Evolutionary conservation across 495 filamentous ascomycete genomes (phyloP), one percentile per base, ranked within the genome.

Genomic region (Aspergillus diversus): DNA sequence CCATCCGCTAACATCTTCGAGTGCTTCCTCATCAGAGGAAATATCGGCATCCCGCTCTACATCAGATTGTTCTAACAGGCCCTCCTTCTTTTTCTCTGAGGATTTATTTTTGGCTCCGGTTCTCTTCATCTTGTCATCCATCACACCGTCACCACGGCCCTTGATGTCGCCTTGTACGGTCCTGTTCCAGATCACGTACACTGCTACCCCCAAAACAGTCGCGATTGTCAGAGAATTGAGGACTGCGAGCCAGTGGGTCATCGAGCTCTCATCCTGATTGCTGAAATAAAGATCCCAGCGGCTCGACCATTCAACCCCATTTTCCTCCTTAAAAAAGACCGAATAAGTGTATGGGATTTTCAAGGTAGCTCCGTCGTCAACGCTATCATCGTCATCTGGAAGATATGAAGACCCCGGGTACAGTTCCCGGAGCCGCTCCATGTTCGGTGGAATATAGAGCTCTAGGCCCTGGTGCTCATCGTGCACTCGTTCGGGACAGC

Each of bases 271-370:
- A 59, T 92, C 90, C 71, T 94, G 91, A 71, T 96, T 93, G 57
- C 90, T 91, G 75, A 97, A 97, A 69, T 97, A 97, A 33, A 96
- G 77, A 67, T 97, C 92, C 93, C 93, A 97, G 51, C 93, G 86
- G 63, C 87, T 90, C 50, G 81, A 81, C 93, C 93, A 97, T 60
- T 96, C 92, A 58, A 97, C 81, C 47, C 81, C 84, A 17, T 87
- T 83, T 57, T 97, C 92, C 72, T 97, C 92, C 55, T 91, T 86
- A 75, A 92, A 97, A 75, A 94, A 96, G 8, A 97, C 90, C 31
- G 92, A 94, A 73, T 97, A 97, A 4, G 91, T 91, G 75, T 95
- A 96, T 0, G 93, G 92, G 58, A 97, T 89, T 31, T 84, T 87
- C 63, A 97, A 74, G 1, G 82, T 92, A 27, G 87, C 84, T 13